These are phyloP conservation scores for Arxiozyma slooffiae DNA, from an alignment of 1,139 yeast genomes.

Conservation along the genomic window DNA sequence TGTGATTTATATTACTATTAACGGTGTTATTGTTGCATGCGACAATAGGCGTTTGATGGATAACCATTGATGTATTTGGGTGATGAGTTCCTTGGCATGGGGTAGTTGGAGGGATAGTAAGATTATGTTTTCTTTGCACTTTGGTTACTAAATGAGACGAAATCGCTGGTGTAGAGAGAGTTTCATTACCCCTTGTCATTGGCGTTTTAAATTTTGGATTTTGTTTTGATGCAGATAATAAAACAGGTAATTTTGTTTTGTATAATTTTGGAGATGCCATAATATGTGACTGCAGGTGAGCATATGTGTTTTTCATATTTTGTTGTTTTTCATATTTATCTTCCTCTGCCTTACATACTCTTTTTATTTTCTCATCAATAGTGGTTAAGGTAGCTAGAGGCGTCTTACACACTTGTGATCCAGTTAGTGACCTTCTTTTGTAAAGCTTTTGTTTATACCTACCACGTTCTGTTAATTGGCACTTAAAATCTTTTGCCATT, in stretches of 20 bases:
- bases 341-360: constrained; percentile 21
- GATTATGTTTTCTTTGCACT: constrained; percentile 8
- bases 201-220: constrained; percentile 25
- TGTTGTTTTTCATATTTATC: constrained; percentile 11
- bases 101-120: constrained; percentile 15
- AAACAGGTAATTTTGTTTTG: constrained; percentile 26
- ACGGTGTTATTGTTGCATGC: neutral
- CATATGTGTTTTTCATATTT: constrained; percentile 23
- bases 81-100: constrained; percentile 22
- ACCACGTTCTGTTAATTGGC: constrained; percentile 26
- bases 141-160: constrained; percentile 26
- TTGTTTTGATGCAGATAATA: constrained; percentile 21
- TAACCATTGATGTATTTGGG: constrained; percentile 9
- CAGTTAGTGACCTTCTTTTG: constrained; percentile 14
- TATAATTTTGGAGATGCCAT: constrained; percentile 25
- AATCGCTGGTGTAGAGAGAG: constrained; percentile 15
- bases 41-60: constrained; percentile 7
- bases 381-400: constrained; percentile 3
- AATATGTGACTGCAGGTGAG: constrained; percentile 25
- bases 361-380: constrained; percentile 24
- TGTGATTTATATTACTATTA: neutral
- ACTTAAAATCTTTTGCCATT: constrained; percentile 17
- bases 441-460: constrained; percentile 13
- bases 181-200: constrained; percentile 10
- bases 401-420: constrained; percentile 1